phyloP scores from a whole-genome alignment of 257 asterid species.

The Craterostigma plantagineum region DNA sequence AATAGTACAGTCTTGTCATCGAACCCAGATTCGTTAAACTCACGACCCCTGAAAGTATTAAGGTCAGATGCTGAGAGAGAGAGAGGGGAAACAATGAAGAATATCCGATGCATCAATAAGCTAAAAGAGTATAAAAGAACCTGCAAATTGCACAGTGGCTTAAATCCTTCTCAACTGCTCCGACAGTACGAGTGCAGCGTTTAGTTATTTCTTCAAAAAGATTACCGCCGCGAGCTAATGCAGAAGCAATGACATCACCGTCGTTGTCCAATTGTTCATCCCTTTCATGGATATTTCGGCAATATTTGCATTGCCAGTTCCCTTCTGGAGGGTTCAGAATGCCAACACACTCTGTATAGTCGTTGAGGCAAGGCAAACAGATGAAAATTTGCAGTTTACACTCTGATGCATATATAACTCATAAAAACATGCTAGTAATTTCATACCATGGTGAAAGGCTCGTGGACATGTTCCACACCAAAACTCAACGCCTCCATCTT shows the following conservation, averaged over 20 bases:
- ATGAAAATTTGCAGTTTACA: too few species aligned
- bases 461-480: conserved; percentile 91
- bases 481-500: conserved; percentile 58
- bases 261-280: conserved; percentile 36
- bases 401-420: background rate
- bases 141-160: conserved; percentile 90
- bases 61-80: background rate
- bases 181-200: conserved; percentile 65
- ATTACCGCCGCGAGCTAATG: conserved; percentile 65
- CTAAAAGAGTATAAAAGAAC: conserved; percentile 24
- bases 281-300: conserved; percentile 39
- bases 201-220: conserved; percentile 54
- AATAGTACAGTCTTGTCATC: conserved; percentile 51
- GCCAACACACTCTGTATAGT: conserved; percentile 48
- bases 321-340: conserved; percentile 43
- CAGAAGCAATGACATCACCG: conserved; percentile 63
- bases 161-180: conserved; percentile 16
- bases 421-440: conserved; percentile 1
- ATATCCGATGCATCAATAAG: too few species aligned
- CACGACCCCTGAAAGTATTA: conserved; percentile 36
- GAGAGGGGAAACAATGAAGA: too few species aligned
- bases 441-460: conserved; percentile 69
- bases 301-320: conserved; percentile 60
- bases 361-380: background rate
- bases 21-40: conserved; percentile 44